Conservation (phyloP, 1,284 basidiomycete genomes). For the Cryptococcus sp. region DNA sequence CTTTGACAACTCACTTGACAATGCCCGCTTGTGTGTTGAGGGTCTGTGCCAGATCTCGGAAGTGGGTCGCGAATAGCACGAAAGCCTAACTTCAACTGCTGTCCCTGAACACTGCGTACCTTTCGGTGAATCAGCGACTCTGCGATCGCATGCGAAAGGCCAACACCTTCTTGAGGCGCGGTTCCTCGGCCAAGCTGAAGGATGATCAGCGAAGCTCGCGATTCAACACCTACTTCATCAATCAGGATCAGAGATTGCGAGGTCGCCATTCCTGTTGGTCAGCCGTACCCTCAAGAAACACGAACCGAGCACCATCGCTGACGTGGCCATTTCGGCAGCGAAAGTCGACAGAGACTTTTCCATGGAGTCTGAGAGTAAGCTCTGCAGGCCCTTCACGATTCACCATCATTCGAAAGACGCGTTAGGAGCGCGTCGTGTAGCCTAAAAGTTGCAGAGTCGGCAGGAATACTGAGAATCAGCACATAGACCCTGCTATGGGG, state of each 20-base stretch:
- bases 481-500: not conserved
- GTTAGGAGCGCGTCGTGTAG: constrained; percentile 79
- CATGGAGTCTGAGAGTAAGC: constrained; percentile 49
- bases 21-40: constrained; percentile 33
- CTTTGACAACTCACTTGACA: constrained; percentile 12
- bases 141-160: constrained; percentile 86
- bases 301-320: constrained; percentile 77
- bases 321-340: constrained; percentile 84
- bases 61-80: constrained; percentile 84
- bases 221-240: constrained; percentile 84
- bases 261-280: constrained; percentile 64
- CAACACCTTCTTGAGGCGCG: constrained; percentile 77
- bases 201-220: no score
- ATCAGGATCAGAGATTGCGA: constrained; percentile 70
- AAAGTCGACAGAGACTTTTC: constrained; percentile 87
- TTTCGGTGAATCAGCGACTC: constrained; percentile 73
- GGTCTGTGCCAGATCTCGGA: constrained; percentile 38
- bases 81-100: constrained; percentile 55
- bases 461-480: constrained; percentile 59
- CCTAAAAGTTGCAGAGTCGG: constrained; percentile 79
- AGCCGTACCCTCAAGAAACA: not conserved
- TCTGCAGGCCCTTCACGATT: constrained; percentile 16
- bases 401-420: constrained; percentile 76
- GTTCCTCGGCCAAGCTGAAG: constrained; percentile 61
- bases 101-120: constrained; percentile 48